Percentiles rank a stretch among this genome's conserved stretches.
Conservation (phyloP, 768 basidiomycete genomes). For the Boletus rubropictus region DNA sequence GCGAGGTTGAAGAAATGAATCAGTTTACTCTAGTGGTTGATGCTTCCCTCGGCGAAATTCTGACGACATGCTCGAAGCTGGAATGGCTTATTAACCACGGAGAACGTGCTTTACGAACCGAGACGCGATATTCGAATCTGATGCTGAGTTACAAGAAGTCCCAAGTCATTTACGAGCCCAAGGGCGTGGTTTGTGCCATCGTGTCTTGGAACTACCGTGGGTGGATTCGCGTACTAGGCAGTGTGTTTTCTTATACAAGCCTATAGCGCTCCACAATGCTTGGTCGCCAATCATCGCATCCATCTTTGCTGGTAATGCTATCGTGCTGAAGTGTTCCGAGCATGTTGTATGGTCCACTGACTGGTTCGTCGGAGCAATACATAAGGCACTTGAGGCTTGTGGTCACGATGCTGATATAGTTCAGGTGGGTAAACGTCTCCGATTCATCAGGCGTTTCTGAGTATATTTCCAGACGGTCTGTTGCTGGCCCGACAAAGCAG, state of each 20-base stretch:
- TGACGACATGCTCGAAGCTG: constrained; percentile 92
- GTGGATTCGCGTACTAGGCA: constrained; percentile 15
- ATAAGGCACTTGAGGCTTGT: constrained; percentile 69
- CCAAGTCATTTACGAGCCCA: constrained; percentile 80
- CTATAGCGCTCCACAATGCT: constrained; percentile 81
- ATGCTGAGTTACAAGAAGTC: constrained; percentile 74
- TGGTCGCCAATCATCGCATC: constrained; percentile 91
- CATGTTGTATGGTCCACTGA: constrained; percentile 86
- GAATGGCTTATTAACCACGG: constrained; percentile 89
- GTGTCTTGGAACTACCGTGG: constrained; percentile 95
- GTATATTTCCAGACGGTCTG: constrained; percentile 54
- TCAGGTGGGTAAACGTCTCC: constrained; percentile 45
- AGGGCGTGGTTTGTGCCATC: constrained; percentile 87
- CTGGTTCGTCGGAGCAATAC: constrained; percentile 78
- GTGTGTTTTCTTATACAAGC: neutral
- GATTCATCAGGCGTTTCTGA: constrained; percentile 5
- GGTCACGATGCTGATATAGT: constrained; percentile 85
- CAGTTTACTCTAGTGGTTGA: constrained; percentile 63
- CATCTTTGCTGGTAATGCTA: constrained; percentile 84
- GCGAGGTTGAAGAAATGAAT: neutral
- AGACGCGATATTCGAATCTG: constrained; percentile 60
- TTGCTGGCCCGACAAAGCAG: constrained; percentile 85
- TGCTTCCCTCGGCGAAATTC: constrained; percentile 88
- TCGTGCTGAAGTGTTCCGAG: constrained; percentile 90
- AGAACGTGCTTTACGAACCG: constrained; percentile 67